Evolutionary conservation across 2,329 filamentous ascomycete species (phyloP).

Genomic region (Blumeria graminis): DNA sequence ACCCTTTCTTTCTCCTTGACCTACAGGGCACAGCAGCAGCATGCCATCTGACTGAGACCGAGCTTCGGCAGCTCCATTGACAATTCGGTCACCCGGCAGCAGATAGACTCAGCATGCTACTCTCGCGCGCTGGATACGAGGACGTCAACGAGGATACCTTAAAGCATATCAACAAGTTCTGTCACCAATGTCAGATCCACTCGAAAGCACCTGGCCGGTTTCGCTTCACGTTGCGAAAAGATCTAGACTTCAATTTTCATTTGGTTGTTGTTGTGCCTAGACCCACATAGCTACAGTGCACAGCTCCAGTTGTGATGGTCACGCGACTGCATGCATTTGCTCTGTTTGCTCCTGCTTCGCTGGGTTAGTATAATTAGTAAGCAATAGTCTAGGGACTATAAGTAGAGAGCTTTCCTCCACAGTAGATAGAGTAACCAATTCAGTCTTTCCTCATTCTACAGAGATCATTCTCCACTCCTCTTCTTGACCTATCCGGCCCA

Average conservation of each 20-base stretch:
- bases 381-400: too few relatives aligned
- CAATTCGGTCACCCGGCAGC: background rate
- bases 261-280: too few relatives aligned
- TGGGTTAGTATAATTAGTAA: too few relatives aligned
- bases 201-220: background rate
- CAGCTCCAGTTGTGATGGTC: too few relatives aligned
- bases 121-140: background rate
- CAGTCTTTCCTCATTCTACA: too few relatives aligned
- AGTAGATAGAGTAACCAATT: too few relatives aligned
- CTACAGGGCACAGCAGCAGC: background rate
- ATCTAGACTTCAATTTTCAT: slow-evolving; percentile 3
- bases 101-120: background rate
- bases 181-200: background rate
- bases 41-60: background rate
- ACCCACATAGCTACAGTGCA: too few relatives aligned
- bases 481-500: too few relatives aligned
- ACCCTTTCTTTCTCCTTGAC: background rate
- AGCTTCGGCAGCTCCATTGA: background rate
- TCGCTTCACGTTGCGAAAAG: background rate
- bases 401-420: too few relatives aligned
- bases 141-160: background rate
- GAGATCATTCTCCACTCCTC: too few relatives aligned
- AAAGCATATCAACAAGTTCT: background rate
- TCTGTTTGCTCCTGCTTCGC: too few relatives aligned
- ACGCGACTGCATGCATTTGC: too few relatives aligned